Conservation (phyloP, 768 basidiomycete species). For the Paxillus ammoniavirescens region DNA sequence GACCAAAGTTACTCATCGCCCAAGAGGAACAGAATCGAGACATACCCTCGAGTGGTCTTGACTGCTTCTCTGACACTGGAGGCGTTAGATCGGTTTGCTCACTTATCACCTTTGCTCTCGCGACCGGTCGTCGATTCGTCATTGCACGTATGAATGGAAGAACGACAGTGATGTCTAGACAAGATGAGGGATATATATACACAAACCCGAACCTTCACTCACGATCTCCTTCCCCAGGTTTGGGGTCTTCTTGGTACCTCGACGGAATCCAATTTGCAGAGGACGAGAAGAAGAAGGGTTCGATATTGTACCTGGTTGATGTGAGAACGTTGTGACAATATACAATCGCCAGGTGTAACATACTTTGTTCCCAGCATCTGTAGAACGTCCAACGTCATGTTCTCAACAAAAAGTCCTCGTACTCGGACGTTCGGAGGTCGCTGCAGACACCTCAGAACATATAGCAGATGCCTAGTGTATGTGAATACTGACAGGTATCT, state of each 20-base stretch:
- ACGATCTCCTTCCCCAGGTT: constrained; percentile 35
- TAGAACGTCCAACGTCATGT: constrained; percentile 31
- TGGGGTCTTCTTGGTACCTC: constrained; percentile 38
- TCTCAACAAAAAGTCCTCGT: constrained; percentile 38
- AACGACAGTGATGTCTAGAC: constrained; percentile 42
- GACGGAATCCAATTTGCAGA: constrained; percentile 43
- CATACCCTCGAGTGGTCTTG: constrained; percentile 17
- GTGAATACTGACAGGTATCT: constrained; percentile 17
- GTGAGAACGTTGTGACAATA: not conserved
- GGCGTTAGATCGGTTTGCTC: constrained; percentile 3
- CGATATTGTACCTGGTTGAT: constrained; percentile 35
- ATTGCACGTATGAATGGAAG: constrained; percentile 41
- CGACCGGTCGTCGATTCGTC: constrained; percentile 27
- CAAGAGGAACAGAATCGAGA: not conserved
- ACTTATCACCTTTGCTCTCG: constrained; percentile 11
- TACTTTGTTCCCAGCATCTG: constrained; percentile 38
- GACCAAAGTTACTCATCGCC: not conserved
- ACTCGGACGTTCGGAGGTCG: constrained; percentile 24
- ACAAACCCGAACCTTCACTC: constrained; percentile 16
- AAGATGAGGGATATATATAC: not conserved
- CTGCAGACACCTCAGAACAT: constrained; percentile 12
- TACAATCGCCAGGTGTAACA: not conserved
- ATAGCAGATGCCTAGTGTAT: not conserved
- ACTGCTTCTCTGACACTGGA: not conserved
- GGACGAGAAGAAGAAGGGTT: constrained; percentile 45